Conservation (phyloP, 2,329 filamentous ascomycete genomes). For the Clonostachys rosea region DNA sequence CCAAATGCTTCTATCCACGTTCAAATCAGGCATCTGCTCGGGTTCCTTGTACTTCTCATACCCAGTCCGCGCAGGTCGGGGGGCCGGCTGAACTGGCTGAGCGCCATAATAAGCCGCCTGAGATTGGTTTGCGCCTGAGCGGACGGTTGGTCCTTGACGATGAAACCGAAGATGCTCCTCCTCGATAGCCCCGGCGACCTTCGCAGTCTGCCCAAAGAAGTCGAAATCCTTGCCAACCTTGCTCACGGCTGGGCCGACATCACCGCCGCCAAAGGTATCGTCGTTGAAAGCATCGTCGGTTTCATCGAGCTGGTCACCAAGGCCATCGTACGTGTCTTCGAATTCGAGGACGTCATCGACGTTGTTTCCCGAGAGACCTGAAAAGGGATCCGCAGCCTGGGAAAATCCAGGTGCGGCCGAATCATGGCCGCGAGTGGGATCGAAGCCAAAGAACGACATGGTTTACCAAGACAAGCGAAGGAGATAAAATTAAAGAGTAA, state of each 20-base stretch:
- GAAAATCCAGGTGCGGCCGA: constrained; percentile 74
- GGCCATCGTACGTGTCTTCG: constrained; percentile 94
- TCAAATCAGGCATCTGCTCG: constrained; percentile 81
- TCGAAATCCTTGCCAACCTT: constrained; percentile 90
- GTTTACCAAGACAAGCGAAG: constrained; percentile 9
- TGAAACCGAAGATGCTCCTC: constrained; percentile 86
- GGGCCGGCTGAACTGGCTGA: constrained; percentile 12
- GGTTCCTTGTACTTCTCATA: constrained; percentile 89
- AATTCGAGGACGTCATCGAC: constrained; percentile 65
- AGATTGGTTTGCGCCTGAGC: constrained; percentile 7
- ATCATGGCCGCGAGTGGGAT: constrained; percentile 58
- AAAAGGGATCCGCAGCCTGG: constrained; percentile 81
- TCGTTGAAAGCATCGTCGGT: constrained; percentile 94
- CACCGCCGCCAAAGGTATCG: constrained; percentile 72
- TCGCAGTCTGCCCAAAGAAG: constrained; percentile 89
- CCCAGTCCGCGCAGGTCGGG: constrained; percentile 68
- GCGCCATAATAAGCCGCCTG: constrained; percentile 20
- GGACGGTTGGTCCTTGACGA: constrained; percentile 62
- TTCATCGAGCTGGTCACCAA: constrained; percentile 88
- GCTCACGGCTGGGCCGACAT: constrained; percentile 32
- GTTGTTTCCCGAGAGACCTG: constrained; percentile 67
- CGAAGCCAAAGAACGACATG: constrained; percentile 94
- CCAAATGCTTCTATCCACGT: constrained; percentile 93
- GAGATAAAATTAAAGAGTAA: constrained; percentile 7
- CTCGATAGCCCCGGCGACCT: constrained; percentile 79